Evolutionary conservation across 495 filamentous ascomycete species (phyloP).

Genomic region (Penicillium steckii): DNA sequence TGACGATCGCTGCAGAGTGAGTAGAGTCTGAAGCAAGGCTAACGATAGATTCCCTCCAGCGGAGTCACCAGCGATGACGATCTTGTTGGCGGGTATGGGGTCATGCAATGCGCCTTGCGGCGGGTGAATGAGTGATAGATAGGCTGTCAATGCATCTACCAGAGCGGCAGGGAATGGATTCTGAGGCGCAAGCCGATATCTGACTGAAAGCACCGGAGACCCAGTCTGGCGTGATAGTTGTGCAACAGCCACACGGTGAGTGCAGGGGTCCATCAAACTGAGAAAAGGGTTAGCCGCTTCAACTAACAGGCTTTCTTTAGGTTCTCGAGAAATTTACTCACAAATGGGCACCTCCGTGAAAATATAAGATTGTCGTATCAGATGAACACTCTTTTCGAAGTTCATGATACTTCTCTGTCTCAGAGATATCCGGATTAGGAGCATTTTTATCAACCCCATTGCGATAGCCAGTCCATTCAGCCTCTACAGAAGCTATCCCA

Average conservation of each 20-base stretch:
- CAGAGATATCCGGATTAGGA: conserved; percentile 56
- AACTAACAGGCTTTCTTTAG: background rate
- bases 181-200: conserved; percentile 88
- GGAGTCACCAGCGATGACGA: conserved; percentile 82
- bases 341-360: conserved; percentile 89
- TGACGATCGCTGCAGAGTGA: conserved; percentile 62
- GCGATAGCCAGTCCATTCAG: conserved; percentile 84
- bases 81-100: conserved; percentile 64
- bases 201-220: conserved; percentile 68
- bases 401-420: conserved; percentile 68
- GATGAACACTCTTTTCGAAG: conserved; percentile 68
- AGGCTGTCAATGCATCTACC: conserved; percentile 78
- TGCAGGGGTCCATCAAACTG: conserved; percentile 71
- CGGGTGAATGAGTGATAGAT: conserved; percentile 80
- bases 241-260: conserved; percentile 52
- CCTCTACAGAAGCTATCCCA: conserved; percentile 60
- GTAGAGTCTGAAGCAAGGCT: conserved; percentile 68
- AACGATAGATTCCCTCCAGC: conserved; percentile 80
- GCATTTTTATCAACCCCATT: conserved; percentile 53
- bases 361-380: conserved; percentile 73
- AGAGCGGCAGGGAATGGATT: conserved; percentile 79
- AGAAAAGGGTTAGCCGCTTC: background rate
- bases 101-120: conserved; percentile 70
- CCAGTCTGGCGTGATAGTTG: conserved; percentile 50
- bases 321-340: conserved; percentile 21